Percentiles rank a stretch among this genome's conserved stretches.
Conservation (phyloP, 495 filamentous ascomycete genomes). For the Xylaria venustula region DNA sequence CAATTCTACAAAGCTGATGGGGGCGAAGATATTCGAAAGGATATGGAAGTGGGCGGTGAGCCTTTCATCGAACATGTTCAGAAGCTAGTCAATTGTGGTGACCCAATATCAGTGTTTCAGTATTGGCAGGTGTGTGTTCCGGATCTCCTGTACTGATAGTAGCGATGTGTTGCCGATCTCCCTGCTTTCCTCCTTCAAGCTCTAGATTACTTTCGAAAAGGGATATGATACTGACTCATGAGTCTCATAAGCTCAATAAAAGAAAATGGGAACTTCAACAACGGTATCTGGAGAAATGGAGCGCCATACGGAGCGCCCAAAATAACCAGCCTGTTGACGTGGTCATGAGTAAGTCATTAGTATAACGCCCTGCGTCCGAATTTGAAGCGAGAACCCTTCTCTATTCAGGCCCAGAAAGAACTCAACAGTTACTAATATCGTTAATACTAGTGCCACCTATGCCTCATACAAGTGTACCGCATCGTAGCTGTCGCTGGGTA, state of each 20-base stretch:
- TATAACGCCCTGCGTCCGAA: too few relatives aligned
- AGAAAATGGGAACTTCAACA: slow-evolving; percentile 23
- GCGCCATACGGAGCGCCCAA: slow-evolving; percentile 16
- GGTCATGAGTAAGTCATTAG: slow-evolving; percentile 17
- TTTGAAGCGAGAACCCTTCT: too few relatives aligned
- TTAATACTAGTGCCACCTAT: slow-evolving; percentile 21
- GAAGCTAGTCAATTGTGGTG: slow-evolving; percentile 41
- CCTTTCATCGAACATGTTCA: slow-evolving; percentile 49
- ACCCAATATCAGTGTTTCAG: slow-evolving; percentile 54
- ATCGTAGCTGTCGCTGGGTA: slow-evolving; percentile 26
- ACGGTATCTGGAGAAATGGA: slow-evolving; percentile 25
- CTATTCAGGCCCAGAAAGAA: too few relatives aligned
- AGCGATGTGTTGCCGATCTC: too few relatives aligned
- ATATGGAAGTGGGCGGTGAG: slow-evolving; percentile 52
- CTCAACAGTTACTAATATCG: too few relatives aligned
- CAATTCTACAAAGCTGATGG: slow-evolving; percentile 55
- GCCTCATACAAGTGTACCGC: slow-evolving; percentile 33
- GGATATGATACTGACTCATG: too few relatives aligned
- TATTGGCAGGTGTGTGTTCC: slow-evolving; percentile 45
- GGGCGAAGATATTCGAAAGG: slow-evolving; percentile 48
- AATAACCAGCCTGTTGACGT: slow-evolving; percentile 25
- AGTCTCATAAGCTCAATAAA: slow-evolving; percentile 26
- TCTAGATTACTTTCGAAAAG: too few relatives aligned
- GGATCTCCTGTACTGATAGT: too few relatives aligned
- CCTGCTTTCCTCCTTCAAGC: too few relatives aligned